A percentile compares a stretch with the other conserved stretches of the same genome.
Evolutionary conservation across 129 eudicot genomes (phyloP).

Genomic region (Calendula officinalis): DNA sequence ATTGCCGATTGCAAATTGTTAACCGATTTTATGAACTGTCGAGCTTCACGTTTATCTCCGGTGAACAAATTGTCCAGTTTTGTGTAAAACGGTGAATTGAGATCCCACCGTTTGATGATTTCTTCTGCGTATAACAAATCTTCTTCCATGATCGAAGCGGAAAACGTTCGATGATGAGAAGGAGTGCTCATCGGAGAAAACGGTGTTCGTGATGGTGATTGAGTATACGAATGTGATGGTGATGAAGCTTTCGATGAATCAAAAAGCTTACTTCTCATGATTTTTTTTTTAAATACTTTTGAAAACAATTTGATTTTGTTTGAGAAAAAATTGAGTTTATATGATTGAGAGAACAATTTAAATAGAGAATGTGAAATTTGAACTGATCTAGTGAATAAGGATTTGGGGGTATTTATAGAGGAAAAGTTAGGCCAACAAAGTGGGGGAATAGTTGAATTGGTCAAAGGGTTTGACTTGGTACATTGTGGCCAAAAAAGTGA

Average conservation of each 20-base stretch:
- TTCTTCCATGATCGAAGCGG: slow-evolving; percentile 48
- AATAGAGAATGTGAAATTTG: background rate
- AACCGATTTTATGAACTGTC: slow-evolving; percentile 42
- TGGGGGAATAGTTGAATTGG: slow-evolving; percentile 5
- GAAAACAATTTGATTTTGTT: background rate
- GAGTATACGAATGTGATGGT: slow-evolving; percentile 26
- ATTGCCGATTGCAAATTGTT: slow-evolving; percentile 47
- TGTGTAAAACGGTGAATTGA: slow-evolving; percentile 30
- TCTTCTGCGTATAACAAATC: slow-evolving; percentile 43
- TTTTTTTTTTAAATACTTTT: background rate
- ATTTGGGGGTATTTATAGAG: slow-evolving; percentile 30
- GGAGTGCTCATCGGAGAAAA: slow-evolving; percentile 20
- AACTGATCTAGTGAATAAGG: slow-evolving; percentile 7
- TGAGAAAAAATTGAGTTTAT: background rate
- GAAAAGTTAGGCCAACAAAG: background rate
- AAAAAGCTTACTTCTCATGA: slow-evolving; percentile 37
- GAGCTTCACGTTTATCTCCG: slow-evolving; percentile 46
- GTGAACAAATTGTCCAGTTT: slow-evolving; percentile 40
- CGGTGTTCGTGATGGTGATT: slow-evolving; percentile 26
- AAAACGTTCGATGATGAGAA: slow-evolving; percentile 32
- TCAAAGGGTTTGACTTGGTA: slow-evolving; percentile 24
- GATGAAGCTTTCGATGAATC: slow-evolving; percentile 42
- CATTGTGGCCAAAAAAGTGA: background rate
- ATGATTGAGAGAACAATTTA: background rate
- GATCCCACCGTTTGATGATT: slow-evolving; percentile 51